Conservation (phyloP, 495 filamentous ascomycete genomes). For the Aspergillus campestris region DNA sequence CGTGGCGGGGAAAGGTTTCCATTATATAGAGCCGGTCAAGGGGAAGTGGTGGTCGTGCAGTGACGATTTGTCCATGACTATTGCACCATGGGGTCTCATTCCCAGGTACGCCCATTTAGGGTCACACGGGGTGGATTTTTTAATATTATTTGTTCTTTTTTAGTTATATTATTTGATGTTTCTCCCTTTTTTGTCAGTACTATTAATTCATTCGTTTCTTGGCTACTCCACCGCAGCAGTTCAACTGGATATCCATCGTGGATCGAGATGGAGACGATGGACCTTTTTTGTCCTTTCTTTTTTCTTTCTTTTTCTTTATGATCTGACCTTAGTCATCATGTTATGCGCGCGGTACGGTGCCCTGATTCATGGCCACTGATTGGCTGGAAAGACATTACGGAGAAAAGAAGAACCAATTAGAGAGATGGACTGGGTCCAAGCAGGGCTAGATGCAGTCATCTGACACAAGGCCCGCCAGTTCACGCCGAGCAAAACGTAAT, state of each 20-base stretch:
- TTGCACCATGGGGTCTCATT: no score
- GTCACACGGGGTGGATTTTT: no score
- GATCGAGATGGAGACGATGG: not conserved
- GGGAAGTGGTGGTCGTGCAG: slow-evolving; percentile 9
- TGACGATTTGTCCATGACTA: not conserved
- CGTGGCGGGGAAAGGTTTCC: slow-evolving; percentile 13
- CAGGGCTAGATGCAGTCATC: slow-evolving; percentile 14
- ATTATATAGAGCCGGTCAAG: slow-evolving; percentile 13
- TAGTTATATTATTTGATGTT: no score
- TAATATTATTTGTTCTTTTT: no score
- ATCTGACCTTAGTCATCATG: not conserved
- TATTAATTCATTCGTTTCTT: no score
- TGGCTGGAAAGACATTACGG: not conserved
- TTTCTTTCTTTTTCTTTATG: not conserved
- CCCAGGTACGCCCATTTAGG: no score
- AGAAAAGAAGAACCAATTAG: no score
- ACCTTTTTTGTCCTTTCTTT: not conserved
- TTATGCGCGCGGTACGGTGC: slow-evolving; percentile 8
- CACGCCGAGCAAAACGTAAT: slow-evolving; percentile 28
- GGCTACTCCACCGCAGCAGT: no score
- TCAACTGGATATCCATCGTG: no score
- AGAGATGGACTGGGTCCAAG: no score
- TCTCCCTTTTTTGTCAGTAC: no score
- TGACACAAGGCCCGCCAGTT: slow-evolving; percentile 18
- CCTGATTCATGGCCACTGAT: not conserved